Evolutionary conservation across 345 rosid genomes (phyloP).

Genomic region (Eucalyptus marginata): DNA sequence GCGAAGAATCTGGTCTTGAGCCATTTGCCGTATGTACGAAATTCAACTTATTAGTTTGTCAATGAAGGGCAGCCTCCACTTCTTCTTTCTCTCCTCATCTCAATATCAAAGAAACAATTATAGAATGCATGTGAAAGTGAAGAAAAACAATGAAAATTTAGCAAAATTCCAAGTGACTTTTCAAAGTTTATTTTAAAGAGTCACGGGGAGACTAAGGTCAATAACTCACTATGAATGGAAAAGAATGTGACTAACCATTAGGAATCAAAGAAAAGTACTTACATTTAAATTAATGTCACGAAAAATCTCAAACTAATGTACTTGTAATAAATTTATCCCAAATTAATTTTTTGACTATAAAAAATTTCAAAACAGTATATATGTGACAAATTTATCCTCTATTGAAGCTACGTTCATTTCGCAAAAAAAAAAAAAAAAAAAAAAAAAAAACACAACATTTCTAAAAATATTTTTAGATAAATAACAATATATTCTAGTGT

Average conservation of each 20-base stretch:
- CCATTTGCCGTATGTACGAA: background rate
- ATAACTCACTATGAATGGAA: background rate
- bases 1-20: background rate
- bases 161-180: background rate
- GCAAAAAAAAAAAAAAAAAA: too few species aligned
- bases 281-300: too few species aligned
- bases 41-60: background rate
- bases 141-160: background rate
- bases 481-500: too few species aligned
- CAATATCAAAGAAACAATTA: background rate
- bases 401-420: too few species aligned
- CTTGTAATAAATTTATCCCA: too few species aligned
- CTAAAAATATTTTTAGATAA: too few species aligned
- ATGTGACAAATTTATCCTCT: too few species aligned
- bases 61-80: background rate
- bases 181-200: background rate
- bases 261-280: background rate
- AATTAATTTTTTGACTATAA: too few species aligned
- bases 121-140: background rate
- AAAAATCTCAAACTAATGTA: too few species aligned
- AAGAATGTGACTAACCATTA: background rate
- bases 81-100: background rate
- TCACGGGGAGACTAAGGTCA: background rate
- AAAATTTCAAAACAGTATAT: fast-evolving
- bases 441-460: too few species aligned